Evolutionary conservation across 441 rosid genomes (phyloP).

Genomic region (Melastoma candidum): DNA sequence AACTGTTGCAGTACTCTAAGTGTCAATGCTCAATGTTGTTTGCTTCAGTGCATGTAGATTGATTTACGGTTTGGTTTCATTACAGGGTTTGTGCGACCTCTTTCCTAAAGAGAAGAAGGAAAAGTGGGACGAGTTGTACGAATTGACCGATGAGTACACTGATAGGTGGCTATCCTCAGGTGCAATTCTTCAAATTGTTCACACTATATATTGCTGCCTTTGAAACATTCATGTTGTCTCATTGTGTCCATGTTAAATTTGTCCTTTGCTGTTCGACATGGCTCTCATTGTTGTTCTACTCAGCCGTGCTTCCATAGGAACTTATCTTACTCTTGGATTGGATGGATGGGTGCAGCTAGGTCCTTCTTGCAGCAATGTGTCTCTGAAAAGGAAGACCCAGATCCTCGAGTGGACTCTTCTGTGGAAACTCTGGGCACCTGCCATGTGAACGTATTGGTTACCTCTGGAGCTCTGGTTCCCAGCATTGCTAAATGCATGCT

Average conservation of each 20-base stretch:
- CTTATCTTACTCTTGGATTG: neutral
- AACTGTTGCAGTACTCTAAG: neutral
- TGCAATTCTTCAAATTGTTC: slow-evolving; percentile 9
- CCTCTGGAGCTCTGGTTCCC: slow-evolving; percentile 82
- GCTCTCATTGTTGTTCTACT: too few species aligned
- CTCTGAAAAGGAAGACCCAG: slow-evolving; percentile 30
- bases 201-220: too few species aligned
- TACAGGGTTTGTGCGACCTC: slow-evolving; percentile 54
- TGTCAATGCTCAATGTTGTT: too few species aligned
- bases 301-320: too few species aligned
- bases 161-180: slow-evolving; percentile 88
- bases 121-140: slow-evolving; percentile 50
- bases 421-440: slow-evolving; percentile 14
- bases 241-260: too few species aligned
- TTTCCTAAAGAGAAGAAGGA: slow-evolving; percentile 39
- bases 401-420: slow-evolving; percentile 10
- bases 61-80: neutral
- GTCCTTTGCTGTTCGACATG: too few species aligned
- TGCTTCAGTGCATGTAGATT: too few species aligned
- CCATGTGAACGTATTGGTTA: slow-evolving; percentile 62
- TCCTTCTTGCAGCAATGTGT: slow-evolving; percentile 66
- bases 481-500: slow-evolving; percentile 81
- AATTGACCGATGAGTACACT: slow-evolving; percentile 66
- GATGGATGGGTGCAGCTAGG: slow-evolving; percentile 37
- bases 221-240: too few species aligned